Base-by-base conservation (phyloP, 75 land plant genomes). In the Cupressus sempervirens region DNA sequence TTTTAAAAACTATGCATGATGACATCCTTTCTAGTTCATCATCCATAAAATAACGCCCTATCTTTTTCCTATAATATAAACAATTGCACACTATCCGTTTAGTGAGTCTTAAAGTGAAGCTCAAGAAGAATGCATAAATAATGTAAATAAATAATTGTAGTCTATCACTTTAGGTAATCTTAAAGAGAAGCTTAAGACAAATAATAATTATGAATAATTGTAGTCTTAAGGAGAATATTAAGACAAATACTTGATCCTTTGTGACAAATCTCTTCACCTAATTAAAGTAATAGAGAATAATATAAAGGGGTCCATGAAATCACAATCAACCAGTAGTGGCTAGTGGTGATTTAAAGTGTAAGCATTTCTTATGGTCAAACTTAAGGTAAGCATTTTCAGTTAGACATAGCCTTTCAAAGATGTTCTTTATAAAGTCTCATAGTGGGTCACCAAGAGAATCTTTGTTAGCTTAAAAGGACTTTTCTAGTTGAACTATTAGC, bases 361-460 rank as follows among this genome's bases (percentile, higher is more conserved):
- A 62, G 67, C 67, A 62, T 20, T 62, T 62, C 7, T 62, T 73
- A 34, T 73, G 34, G 76, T 73, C 76, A 73, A 73, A 73, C 16
- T 8, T n/a, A n/a, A n/a, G n/a, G n/a, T n/a, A n/a, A n/a, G n/a
- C 38, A 73, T 73, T 34, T 73, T 73, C 76, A 38, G 76, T 73
- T 34, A 73, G 16, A 73, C 38, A 73, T 73, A 73, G 32, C 18
- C 76, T 73, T 73, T 73, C 13, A 9, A 18, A 3, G 36, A 34
- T 36, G 76, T 34, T 73, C 38, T 73, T 34, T 38, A 73, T 73
- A 73, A 73, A 73, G 76, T 73, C 34, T 4, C 3, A 0, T 34
- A 34, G 36, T 70, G 74, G 74, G 74, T 70, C 34, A 32, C 74
- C 74, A 73, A 62, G 36, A 14, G 76, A 73, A 73, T 73, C 76